A percentile compares a stretch with the other conserved stretches of the same genome.
Evolutionary conservation across 306 rosid genomes (phyloP).

Genomic region (Sindora glabra): DNA sequence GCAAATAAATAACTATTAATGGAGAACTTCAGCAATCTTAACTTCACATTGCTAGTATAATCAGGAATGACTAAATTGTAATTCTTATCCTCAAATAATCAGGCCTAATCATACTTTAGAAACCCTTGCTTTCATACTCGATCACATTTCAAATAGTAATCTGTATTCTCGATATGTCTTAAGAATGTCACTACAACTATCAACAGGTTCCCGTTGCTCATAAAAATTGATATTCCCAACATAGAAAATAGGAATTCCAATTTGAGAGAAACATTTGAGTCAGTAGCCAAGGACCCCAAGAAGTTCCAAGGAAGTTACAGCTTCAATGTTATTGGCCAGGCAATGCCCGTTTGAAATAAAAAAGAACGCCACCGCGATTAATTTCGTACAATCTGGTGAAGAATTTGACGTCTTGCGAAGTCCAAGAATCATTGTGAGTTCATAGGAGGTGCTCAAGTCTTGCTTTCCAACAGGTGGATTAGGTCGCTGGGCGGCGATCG

Average conservation of each 20-base stretch:
- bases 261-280: too few relatives aligned
- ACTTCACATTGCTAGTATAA: constrained; percentile 2
- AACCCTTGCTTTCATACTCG: constrained; percentile 11
- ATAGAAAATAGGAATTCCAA: neutral
- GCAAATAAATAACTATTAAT: constrained; percentile 12
- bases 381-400: too few relatives aligned
- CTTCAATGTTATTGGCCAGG: too few relatives aligned
- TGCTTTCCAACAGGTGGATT: too few relatives aligned
- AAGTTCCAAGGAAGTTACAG: constrained; percentile 4
- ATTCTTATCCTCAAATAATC: too few relatives aligned
- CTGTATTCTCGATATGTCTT: neutral
- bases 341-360: too few relatives aligned
- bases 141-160: neutral
- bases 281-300: neutral
- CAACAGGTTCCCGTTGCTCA: neutral
- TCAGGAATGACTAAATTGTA: neutral
- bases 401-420: too few relatives aligned
- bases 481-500: too few relatives aligned
- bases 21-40: neutral
- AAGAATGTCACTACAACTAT: constrained; percentile 7
- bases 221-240: constrained; percentile 6
- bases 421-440: too few relatives aligned
- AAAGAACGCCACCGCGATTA: too few relatives aligned
- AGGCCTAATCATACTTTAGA: constrained; percentile 11
- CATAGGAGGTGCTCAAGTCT: too few relatives aligned